These are phyloP conservation scores for Cercis canadensis DNA, from an alignment of 306 rosid species.

Conservation along the genomic window DNA sequence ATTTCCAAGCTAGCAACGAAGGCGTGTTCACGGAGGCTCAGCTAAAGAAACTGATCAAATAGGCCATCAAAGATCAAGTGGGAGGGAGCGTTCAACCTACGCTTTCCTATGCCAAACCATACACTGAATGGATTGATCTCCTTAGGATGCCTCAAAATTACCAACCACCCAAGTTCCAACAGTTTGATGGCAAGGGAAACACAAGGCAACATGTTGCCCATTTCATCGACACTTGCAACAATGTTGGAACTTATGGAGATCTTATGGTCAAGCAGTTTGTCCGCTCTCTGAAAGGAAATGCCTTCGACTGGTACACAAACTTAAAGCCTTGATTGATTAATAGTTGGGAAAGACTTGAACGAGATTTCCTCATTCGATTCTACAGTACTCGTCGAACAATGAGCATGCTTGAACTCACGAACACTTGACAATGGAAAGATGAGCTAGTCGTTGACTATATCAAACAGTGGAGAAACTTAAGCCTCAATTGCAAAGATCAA, in stretches of 20 bases:
- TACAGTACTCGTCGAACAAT: not conserved
- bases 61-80: too few relatives aligned
- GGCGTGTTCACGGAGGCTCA: too few relatives aligned
- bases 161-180: not conserved
- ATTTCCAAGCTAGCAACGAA: too few relatives aligned
- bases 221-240: not conserved
- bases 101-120: not conserved
- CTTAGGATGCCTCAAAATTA: not conserved
- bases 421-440: not conserved
- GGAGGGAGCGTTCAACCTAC: not conserved
- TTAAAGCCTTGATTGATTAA: not conserved
- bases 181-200: not conserved
- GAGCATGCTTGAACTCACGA: not conserved
- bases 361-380: not conserved
- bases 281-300: not conserved
- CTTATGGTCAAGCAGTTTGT: not conserved
- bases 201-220: not conserved
- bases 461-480: not conserved
- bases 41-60: not conserved
- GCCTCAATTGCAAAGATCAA: not conserved
- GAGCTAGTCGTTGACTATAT: not conserved
- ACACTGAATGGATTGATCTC: not conserved
- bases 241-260: not conserved
- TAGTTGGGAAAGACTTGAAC: not conserved
- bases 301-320: not conserved